Percentiles rank a stretch among this genome's conserved stretches.
Evolutionary conservation across 2,329 filamentous ascomycete genomes (phyloP).

Genomic region (Cladophialophora chaetospira): DNA sequence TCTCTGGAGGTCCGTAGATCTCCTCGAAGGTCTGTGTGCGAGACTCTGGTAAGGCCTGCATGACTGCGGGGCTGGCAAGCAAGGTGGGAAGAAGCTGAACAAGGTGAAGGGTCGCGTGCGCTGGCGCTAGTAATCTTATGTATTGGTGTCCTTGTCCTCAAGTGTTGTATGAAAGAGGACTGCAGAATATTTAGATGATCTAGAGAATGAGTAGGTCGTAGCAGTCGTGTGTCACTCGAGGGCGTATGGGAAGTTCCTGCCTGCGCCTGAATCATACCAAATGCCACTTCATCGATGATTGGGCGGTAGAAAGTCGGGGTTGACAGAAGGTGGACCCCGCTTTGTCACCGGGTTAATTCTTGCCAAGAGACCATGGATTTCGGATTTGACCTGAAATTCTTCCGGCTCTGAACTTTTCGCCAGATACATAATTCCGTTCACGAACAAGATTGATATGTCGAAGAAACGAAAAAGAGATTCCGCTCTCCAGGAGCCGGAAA

Average conservation of each 20-base stretch:
- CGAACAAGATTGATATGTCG: too few species aligned
- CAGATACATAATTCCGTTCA: too few species aligned
- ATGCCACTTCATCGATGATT: too few species aligned
- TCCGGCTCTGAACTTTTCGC: too few species aligned
- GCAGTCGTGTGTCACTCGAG: background rate
- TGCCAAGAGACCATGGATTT: too few species aligned
- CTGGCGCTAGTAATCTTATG: background rate
- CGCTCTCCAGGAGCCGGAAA: background rate
- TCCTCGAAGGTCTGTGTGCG: conserved; percentile 96
- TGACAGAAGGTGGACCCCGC: too few species aligned
- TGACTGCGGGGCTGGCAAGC: conserved; percentile 48
- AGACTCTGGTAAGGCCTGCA: conserved; percentile 67
- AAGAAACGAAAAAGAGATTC: background rate
- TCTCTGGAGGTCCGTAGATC: conserved; percentile 97
- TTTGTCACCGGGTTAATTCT: too few species aligned
- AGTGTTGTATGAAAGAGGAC: background rate
- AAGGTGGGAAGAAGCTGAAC: conserved; percentile 3
- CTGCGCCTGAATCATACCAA: background rate
- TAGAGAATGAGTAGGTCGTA: background rate
- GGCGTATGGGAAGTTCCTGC: background rate
- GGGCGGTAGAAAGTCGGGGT: too few species aligned
- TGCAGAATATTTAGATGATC: background rate
- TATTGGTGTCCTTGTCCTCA: background rate
- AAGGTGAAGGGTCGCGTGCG: conserved; percentile 17
- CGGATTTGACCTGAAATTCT: too few species aligned